A percentile compares a stretch with the other conserved stretches of the same genome.
Conservation (phyloP, 148 eudicot genomes). For the Rhododendron ovatum region DNA sequence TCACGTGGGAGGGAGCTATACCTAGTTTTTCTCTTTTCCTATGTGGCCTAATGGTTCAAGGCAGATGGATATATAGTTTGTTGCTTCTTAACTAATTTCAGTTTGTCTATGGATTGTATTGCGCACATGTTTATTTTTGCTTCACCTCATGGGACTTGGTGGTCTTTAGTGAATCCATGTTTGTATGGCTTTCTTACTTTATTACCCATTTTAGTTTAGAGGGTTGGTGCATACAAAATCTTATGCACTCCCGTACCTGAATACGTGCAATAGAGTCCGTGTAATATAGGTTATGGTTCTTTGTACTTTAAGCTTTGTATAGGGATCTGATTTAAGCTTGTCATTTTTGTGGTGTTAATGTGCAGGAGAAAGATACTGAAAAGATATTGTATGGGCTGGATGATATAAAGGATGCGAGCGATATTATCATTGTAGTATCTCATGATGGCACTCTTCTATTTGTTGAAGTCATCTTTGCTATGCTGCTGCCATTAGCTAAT, state of each 20-base stretch:
- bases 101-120: neutral
- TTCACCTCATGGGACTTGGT: neutral
- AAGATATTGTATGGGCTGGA: conserved; percentile 87
- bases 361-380: conserved; percentile 75
- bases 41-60: neutral
- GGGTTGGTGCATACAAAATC: neutral
- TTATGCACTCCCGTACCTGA: neutral
- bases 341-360: conserved; percentile 3
- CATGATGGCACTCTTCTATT: neutral
- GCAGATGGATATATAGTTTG: neutral
- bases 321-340: neutral
- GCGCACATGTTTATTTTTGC: neutral
- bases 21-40: neutral
- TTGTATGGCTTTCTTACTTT: neutral
- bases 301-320: neutral
- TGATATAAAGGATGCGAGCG: conserved; percentile 64
- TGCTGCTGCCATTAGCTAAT: conserved; percentile 2
- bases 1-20: neutral
- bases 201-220: neutral
- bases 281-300: neutral
- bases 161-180: neutral
- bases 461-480: neutral
- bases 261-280: neutral
- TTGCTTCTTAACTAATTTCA: neutral
- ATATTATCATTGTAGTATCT: conserved; percentile 58